Evolutionary conservation across 208 protist genomes (phyloP).

Genomic region (Leishmania major): DNA sequence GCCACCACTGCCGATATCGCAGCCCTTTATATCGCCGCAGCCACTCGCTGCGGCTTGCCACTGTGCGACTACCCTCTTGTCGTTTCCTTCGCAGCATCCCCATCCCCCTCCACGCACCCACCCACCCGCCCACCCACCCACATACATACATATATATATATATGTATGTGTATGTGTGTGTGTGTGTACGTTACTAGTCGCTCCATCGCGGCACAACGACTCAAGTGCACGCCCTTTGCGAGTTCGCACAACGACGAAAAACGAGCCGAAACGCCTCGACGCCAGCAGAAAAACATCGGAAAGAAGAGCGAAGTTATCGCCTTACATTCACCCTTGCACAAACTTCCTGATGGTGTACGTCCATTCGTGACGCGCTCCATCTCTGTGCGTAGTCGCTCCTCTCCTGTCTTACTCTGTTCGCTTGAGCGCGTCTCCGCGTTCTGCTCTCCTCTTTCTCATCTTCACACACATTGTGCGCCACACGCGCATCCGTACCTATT

Average conservation of each 20-base stretch:
- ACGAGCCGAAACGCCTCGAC: too few relatives aligned
- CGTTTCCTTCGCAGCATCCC: not conserved
- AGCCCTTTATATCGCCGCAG: not conserved
- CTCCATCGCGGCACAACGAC: too few relatives aligned
- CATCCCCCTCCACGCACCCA: not conserved
- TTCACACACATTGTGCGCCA: not conserved
- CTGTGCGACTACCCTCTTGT: not conserved
- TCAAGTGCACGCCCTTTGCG: too few relatives aligned
- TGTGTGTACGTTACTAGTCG: not conserved
- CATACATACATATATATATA: not conserved
- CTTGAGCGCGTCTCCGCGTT: not conserved
- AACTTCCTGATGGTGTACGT: not conserved
- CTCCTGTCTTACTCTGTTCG: slow-evolving; percentile 1
- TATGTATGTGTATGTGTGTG: not conserved
- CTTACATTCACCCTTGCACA: not conserved
- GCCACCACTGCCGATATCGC: not conserved
- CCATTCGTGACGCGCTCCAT: not conserved
- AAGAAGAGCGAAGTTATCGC: not conserved
- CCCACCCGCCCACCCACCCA: not conserved
- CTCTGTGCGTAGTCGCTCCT: not conserved
- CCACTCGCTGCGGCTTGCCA: too few relatives aligned
- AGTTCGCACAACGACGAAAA: not conserved
- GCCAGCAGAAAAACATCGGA: not conserved
- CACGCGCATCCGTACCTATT: not conserved
- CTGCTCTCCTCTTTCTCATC: not conserved